Conservation (phyloP, 148 eudicot species). For the Rhododendron griersonianum region DNA sequence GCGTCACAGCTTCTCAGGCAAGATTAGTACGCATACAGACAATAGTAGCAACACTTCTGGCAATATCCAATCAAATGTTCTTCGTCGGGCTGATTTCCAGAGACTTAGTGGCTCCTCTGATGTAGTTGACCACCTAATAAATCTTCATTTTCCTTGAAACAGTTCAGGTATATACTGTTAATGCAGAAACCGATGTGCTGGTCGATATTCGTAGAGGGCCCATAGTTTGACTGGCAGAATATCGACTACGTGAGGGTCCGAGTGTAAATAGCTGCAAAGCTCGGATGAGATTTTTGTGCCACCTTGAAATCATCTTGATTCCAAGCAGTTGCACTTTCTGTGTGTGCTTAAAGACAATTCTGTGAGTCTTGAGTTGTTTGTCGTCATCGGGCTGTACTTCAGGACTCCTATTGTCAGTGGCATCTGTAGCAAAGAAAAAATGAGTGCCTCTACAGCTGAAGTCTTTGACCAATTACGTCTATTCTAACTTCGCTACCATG, state of each 20-base stretch:
- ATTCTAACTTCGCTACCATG: neutral
- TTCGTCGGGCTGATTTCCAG: slow-evolving; percentile 61
- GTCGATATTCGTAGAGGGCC: neutral
- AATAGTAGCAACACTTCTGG: neutral
- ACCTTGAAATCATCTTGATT: slow-evolving; percentile 1
- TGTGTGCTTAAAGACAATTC: neutral
- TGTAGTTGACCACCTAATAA: slow-evolving; percentile 56
- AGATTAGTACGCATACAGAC: neutral
- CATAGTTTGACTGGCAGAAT: neutral
- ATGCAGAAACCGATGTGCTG: neutral
- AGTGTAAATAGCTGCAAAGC: neutral
- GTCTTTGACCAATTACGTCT: neutral
- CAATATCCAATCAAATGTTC: slow-evolving; percentile 31
- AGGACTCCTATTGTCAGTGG: neutral
- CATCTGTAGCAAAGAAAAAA: neutral
- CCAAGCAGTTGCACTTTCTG: neutral
- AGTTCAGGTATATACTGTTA: neutral
- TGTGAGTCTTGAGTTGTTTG: neutral
- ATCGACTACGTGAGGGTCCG: neutral
- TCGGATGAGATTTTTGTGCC: neutral
- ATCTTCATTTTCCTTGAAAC: slow-evolving; percentile 57
- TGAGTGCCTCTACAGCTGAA: neutral
- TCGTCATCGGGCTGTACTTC: neutral
- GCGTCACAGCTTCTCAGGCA: slow-evolving; percentile 60
- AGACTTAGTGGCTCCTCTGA: slow-evolving; percentile 45